Evolutionary conservation across 177 flowering plant species (phyloP).

Genomic region (Vitis hybrid): DNA sequence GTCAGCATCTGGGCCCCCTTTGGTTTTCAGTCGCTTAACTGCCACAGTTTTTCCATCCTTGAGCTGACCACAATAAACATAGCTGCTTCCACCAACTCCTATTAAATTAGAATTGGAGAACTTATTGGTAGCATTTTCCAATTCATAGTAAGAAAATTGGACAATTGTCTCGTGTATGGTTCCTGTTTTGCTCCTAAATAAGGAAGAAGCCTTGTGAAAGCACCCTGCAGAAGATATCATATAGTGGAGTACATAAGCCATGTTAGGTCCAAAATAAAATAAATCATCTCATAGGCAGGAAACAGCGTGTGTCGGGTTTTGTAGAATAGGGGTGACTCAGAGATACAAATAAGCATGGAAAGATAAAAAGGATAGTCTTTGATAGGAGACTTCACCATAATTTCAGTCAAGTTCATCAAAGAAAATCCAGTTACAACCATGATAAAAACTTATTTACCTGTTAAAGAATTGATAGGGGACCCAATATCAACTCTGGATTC

Average conservation of each 20-base stretch:
- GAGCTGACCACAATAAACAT: constrained; percentile 82
- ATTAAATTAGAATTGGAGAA: constrained; percentile 71
- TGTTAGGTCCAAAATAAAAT: neutral
- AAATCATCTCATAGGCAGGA: too few relatives aligned
- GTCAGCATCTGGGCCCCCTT: constrained; percentile 70
- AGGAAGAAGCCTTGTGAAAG: constrained; percentile 43
- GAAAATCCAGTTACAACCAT: neutral
- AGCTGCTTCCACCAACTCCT: constrained; percentile 94
- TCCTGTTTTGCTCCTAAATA: constrained; percentile 43
- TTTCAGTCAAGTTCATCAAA: neutral
- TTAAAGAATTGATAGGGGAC: constrained; percentile 34
- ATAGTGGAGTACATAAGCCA: neutral
- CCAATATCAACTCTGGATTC: constrained; percentile 30
- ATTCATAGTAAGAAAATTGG: constrained; percentile 67
- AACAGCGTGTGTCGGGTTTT: too few relatives aligned
- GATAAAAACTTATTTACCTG: constrained; percentile 39
- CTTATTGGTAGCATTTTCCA: constrained; percentile 78
- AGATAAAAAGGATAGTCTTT: too few relatives aligned
- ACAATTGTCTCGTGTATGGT: constrained; percentile 50
- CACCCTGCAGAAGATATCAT: constrained; percentile 54
- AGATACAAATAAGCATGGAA: too few relatives aligned
- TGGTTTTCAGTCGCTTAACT: constrained; percentile 67
- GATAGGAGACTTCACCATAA: too few relatives aligned
- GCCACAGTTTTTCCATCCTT: constrained; percentile 81
- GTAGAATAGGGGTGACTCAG: too few relatives aligned